Base-by-base conservation (phyloP, 306 rosid species). In the Arachis stenosperma region DNA sequence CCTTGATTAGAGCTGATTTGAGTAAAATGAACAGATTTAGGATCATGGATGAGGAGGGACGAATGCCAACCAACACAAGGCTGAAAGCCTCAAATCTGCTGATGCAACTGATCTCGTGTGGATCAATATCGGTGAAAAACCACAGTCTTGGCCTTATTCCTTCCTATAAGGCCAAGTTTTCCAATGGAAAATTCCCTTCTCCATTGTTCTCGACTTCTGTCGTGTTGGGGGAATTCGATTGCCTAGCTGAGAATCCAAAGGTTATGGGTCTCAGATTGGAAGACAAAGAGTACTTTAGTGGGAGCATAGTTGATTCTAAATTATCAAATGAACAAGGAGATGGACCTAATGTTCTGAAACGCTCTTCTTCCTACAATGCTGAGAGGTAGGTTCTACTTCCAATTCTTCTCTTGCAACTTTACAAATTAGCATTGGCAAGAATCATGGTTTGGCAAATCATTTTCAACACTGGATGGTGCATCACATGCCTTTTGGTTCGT, bases 81-180 rank as follows among this genome's bases (percentile, higher is more conserved):
- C 57, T 86, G 56, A 93, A 90, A 84, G 87, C 90, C 67, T 82
- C 89, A 40, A 87, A 83, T 82, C 75, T 89, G 71, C 79, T 93
- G 67, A 84, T 93, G 96, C 98, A 93, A 74, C 82, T 93, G 65
- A 93, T 93, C 75, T 90, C 98, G 0, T 93, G 98, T 10, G 98
- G 98, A 43, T 93, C 98, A 29, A 82, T 90, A 65, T 86, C 96
- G 3, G 97, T 93, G 71, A 93, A 90, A 81, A 92, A 86, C 76
- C 92, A 87, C 13, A 87, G 89, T 79, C 76, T 93, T 74, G 96
- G 91, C 57, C 84, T 93, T 22, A 78, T 89, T 85, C 97, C 97
- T 42, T 81, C 91, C 41, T 89, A 93, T 77, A 93, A 87, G 78
- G 89, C 87, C 27, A 63, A 84, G 75, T 86, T 83, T 86, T 81